These are phyloP conservation scores for Inga leiocalycina DNA, from an alignment of 306 rosid genomes.

Conservation along the genomic window DNA sequence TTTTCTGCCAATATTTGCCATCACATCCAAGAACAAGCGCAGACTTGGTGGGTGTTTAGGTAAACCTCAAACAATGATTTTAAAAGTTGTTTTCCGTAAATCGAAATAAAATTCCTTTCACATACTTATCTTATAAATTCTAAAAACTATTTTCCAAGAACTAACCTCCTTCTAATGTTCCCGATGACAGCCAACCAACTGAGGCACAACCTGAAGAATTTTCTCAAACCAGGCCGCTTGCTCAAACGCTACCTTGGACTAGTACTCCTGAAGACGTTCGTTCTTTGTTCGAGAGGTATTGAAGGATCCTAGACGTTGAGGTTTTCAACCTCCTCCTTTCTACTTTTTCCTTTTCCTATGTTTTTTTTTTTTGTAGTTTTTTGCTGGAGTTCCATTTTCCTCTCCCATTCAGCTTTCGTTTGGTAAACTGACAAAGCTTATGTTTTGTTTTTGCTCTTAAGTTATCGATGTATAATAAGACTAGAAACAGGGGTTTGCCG, in stretches of 20 bases:
- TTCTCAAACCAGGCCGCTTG: conserved; percentile 64
- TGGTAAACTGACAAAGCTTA: conserved; percentile 32
- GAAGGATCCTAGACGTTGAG: conserved; percentile 81
- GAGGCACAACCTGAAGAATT: conserved; percentile 43
- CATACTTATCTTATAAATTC: too few relatives aligned
- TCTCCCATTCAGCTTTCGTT: conserved; percentile 3
- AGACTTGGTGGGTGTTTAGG: not conserved
- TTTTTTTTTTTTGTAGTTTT: not conserved
- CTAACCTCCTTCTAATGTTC: not conserved
- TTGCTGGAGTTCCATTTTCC: not conserved
- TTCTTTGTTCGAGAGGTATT: conserved; percentile 68
- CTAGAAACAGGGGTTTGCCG: conserved; percentile 85
- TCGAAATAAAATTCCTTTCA: too few relatives aligned
- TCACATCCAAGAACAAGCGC: conserved; percentile 54
- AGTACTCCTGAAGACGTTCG: conserved; percentile 86
- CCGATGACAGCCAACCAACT: conserved; percentile 25
- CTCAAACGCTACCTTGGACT: conserved; percentile 89
- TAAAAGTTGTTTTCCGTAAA: too few relatives aligned
- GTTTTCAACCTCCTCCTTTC: conserved; percentile 33
- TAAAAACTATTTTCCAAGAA: too few relatives aligned
- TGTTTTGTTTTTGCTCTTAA: conserved; percentile 32
- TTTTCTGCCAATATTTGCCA: conserved; percentile 41
- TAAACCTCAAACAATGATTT: too few relatives aligned
- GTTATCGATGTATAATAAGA: conserved; percentile 84
- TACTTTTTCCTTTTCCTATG: not conserved